These are phyloP conservation scores for Astraeus odoratus DNA, from an alignment of 768 basidiomycete species.

Conservation along the genomic window DNA sequence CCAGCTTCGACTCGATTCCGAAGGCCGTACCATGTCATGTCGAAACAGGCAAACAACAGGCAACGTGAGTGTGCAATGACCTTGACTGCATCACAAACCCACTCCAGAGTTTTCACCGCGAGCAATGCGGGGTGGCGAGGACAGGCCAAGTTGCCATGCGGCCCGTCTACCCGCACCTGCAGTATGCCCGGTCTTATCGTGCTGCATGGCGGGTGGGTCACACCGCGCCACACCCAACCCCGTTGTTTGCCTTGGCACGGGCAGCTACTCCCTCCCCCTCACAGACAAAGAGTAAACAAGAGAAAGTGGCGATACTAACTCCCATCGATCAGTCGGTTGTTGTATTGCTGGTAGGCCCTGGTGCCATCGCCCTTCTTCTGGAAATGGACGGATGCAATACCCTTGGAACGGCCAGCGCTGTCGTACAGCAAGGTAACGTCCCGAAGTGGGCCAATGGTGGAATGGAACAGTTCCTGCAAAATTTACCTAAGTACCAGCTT, in stretches of 20 bases:
- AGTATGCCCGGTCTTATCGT: slow-evolving; percentile 19
- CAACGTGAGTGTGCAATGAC: slow-evolving; percentile 13
- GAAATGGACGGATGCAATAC: slow-evolving; percentile 84
- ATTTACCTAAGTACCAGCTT: not conserved
- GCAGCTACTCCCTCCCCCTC: slow-evolving; percentile 10
- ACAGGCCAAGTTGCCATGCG: slow-evolving; percentile 26
- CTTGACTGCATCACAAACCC: slow-evolving; percentile 15
- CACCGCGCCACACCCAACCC: slow-evolving; percentile 18
- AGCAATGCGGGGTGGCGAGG: slow-evolving; percentile 20
- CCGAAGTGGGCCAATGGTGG: slow-evolving; percentile 82
- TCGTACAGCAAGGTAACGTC: slow-evolving; percentile 86
- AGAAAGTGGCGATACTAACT: slow-evolving; percentile 84
- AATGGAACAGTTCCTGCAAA: slow-evolving; percentile 81
- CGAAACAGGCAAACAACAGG: slow-evolving; percentile 19
- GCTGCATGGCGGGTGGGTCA: not conserved
- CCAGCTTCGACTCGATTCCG: slow-evolving; percentile 26
- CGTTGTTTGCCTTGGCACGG: slow-evolving; percentile 13
- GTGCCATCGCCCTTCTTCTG: slow-evolving; percentile 80
- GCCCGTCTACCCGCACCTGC: slow-evolving; percentile 26
- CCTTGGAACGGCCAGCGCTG: slow-evolving; percentile 80
- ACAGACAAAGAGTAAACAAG: slow-evolving; percentile 28
- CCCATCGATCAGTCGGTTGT: slow-evolving; percentile 99
- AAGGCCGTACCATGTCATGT: slow-evolving; percentile 21
- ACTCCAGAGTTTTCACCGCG: slow-evolving; percentile 20
- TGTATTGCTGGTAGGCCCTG: slow-evolving; percentile 90